Base-by-base conservation (phyloP, 352 stramenopile species). In the Pythium folliculosum region DNA sequence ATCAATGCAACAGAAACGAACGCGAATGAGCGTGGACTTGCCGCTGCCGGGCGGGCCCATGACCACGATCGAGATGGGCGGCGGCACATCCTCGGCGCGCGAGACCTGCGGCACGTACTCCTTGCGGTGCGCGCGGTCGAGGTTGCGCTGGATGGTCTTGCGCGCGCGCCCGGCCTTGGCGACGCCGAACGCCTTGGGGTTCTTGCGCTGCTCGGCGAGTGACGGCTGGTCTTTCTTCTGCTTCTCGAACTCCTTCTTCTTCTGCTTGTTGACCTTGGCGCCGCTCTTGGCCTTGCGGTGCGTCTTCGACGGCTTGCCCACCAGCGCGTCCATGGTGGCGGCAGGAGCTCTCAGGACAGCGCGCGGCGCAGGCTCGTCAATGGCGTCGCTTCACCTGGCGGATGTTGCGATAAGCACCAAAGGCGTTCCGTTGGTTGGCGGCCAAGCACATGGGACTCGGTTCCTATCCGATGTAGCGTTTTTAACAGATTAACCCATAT, bases 11-110 rank as follows among this genome's bases (percentile, higher is more conserved):
- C 30, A 43, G 27, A 27, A 14, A 22, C 58, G 54, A 77, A 83
- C 67, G 21, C 96, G 90, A 69, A 99, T 99, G 19, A 99, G 84
- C 0, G 98, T 99, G 9, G 87, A 98, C 73, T 99, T 99, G 16
- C 98, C 98, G 32, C 96, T 97, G 13, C 94, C 92, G 0, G 86
- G 86, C 0, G 98, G 98, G 10, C 98, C 98, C 89, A 99, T 99
- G 50, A 99, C 97, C 3, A 99, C 97, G 27, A 99, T 91, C 17
- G 98, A 88, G 43, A 97, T 85, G 1, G 98, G 97, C 50, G 98
- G 98, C 49, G 93, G 85, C 22, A 94, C 76, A 37, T 97, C 91
- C 50, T 94, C 86, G 4, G 75, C 79, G 38, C 90, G 84, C 69
- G 96, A 91, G 16, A 85, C 76, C 65, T 97, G 77, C 27, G 83